Base-by-base conservation (phyloP, 768 basidiomycete species). In the Ephemerocybe angulata region DNA sequence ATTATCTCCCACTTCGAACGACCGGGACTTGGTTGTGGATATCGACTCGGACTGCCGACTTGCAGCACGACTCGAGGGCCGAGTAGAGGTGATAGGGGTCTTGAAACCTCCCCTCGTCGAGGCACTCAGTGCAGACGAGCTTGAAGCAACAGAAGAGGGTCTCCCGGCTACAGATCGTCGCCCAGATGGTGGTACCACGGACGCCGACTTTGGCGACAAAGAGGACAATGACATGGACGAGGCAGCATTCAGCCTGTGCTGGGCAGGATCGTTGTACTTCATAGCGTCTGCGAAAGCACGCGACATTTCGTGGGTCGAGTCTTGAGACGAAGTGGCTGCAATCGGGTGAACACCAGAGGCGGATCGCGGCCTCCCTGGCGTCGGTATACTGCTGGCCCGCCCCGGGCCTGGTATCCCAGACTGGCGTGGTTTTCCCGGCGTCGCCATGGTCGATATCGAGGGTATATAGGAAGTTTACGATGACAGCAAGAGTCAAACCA, bases 221-320 rank as follows among this genome's bases (percentile, higher is more conserved):
- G 83, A 79, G 22, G 80, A 67, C 6, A 78, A 67, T 1, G 75
- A 75, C 25, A 53, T 51, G 63, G 64, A 47, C 68, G 51, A 64
- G 43, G 59, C 28, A 37, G 76, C 61, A 44, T 70, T 70, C 51
- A 74, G 61, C 50, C 85, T 82, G 67, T 91, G 89, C 40, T 81
- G 80, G 17, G 86, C 81, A 35, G 90, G 90, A 65, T 92, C 87
- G 61, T 92, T 90, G 51, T 88, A 82, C 65, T 79, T 87, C 66
- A 92, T 82, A 27, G 90, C 90, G 59, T 90, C 89, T 40, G 78
- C 82, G 59, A 92, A 86, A n/a, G 89, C 86, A 61, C 81, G 81
- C 43, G 83, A 78, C 64, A 86, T 81, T 58, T 78, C 84, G 46
- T 87, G 82, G 52, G 74, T 71, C 62, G 86, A 81, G 21, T 50